Conservation (phyloP, 2,329 filamentous ascomycete genomes). For the Fulvia fulva region DNA sequence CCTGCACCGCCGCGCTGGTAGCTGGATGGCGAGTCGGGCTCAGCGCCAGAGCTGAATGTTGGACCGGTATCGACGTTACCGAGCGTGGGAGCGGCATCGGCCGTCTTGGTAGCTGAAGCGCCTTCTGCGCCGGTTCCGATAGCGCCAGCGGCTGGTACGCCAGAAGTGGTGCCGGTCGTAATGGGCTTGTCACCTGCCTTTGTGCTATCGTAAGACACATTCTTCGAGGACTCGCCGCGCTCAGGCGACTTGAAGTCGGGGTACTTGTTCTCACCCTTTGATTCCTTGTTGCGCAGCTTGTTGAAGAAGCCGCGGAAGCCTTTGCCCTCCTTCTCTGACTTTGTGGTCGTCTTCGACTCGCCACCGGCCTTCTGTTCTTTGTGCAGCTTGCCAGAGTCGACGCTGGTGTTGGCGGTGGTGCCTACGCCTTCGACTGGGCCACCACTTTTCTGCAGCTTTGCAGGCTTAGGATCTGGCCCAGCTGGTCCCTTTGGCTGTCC, state of each 20-base stretch:
- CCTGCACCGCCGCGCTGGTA: slow-evolving; percentile 21
- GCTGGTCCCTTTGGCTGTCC: not conserved
- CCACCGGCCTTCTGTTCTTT: not conserved
- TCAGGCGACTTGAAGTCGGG: slow-evolving; percentile 8
- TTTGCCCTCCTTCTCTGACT: slow-evolving; percentile 19
- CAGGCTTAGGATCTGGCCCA: not conserved
- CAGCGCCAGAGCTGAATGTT: not conserved
- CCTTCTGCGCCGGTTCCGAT: not conserved
- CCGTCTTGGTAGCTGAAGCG: slow-evolving; percentile 4
- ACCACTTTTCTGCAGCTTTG: slow-evolving; percentile 3
- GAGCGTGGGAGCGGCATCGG: slow-evolving; percentile 6
- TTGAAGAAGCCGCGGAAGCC: slow-evolving; percentile 30
- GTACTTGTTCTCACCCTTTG: slow-evolving; percentile 19
- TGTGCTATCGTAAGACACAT: slow-evolving; percentile 14
- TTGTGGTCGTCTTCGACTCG: slow-evolving; percentile 1
- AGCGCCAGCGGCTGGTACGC: slow-evolving; percentile 5
- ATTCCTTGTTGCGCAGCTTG: slow-evolving; percentile 23
- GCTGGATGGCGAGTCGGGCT: slow-evolving; percentile 21
- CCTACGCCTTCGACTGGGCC: not conserved
- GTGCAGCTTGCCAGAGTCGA: not conserved
- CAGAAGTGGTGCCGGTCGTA: not conserved
- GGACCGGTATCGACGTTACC: not conserved
- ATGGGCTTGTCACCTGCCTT: slow-evolving; percentile 15
- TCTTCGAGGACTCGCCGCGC: slow-evolving; percentile 4
- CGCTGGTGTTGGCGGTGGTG: not conserved